A percentile compares a stretch with the other conserved stretches of the same genome.
phyloP scores from a whole-genome alignment of 1,284 basidiomycete species.

The Boletus mariae region DNA sequence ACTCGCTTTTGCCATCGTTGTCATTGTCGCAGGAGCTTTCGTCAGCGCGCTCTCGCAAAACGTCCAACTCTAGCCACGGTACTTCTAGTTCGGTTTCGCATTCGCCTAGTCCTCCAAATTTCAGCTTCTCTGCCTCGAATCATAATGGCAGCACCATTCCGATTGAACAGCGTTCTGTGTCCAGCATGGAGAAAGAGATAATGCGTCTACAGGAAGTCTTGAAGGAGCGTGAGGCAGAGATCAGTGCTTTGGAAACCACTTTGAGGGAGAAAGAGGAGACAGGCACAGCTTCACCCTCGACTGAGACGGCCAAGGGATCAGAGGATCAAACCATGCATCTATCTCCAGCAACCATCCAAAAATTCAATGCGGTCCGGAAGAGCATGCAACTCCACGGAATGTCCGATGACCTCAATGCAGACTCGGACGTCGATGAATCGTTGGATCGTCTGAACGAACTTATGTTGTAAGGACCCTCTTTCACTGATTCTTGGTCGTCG shows the following conservation, averaged over 20 bases:
- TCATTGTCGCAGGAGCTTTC: constrained; percentile 96
- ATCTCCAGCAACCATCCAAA: constrained; percentile 65
- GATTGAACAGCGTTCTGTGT: constrained; percentile 63
- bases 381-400: constrained; percentile 52
- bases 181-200: constrained; percentile 88
- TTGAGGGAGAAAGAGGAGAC: constrained; percentile 48
- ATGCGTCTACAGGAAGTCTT: constrained; percentile 87
- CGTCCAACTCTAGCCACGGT: constrained; percentile 68
- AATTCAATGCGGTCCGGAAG: constrained; percentile 67
- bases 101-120: constrained; percentile 54
- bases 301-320: constrained; percentile 9
- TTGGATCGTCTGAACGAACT: constrained; percentile 78
- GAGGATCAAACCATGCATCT: constrained; percentile 39
- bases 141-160: constrained; percentile 36
- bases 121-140: constrained; percentile 56
- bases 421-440: constrained; percentile 60
- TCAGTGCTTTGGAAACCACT: constrained; percentile 68
- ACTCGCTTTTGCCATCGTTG: constrained; percentile 82
- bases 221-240: constrained; percentile 85
- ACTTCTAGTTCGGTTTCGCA: constrained; percentile 54
- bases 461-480: constrained; percentile 63
- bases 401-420: constrained; percentile 27
- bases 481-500: constrained; percentile 5
- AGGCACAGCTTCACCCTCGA: neutral
- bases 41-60: constrained; percentile 81